Evolutionary conservation across 2,329 filamentous ascomycete genomes (phyloP), one percentile per base, ranked within the genome.

Genomic region (Periconia sp.): DNA sequence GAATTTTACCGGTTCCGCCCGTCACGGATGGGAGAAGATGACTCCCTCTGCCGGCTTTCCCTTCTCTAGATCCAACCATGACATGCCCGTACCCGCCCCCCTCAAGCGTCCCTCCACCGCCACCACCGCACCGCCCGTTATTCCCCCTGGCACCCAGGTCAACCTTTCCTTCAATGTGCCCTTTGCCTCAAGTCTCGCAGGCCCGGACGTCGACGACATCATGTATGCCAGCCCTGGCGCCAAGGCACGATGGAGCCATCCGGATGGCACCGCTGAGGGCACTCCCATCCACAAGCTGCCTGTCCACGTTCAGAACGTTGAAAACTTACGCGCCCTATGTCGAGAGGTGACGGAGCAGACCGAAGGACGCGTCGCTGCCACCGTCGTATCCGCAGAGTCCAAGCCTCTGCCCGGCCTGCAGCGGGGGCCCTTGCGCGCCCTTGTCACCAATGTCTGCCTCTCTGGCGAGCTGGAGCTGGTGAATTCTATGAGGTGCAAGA

Each of bases 81-180:
- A 85, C 55, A 77, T 83, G 73, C 64, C 77, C 59, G 75, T 77
- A 63, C 66, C 72, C 63, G 76, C 80, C 60, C 76, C 80, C 55
- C 74, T 82, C 68, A 85, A 85, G 74, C 83, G 84, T 72, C 81
- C 70, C 68, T 81, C 67, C 70, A 79, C 78, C 18, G 78, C 72
- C 11, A 65, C 66, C 19, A 66, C 70, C 10, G 61, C 68, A 46
- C 76, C 86, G 65, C 86, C 89, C 61, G 85, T 88, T 54, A 86
- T 88, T 60, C 81, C 87, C 58, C 83, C 88, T 70, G 89, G 93
- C 72, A 82, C 87, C 49, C 86, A 86, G 61, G 90, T 97, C 75
- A 91, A 95, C 76, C 88, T 96, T 74, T 93, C 91, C 61, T 97
- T 99, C 86, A 97, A 97, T 73, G 89, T 99, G 46, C 94, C 94